A percentile compares a stretch with the other conserved stretches of the same genome.
phyloP scores from a whole-genome alignment of 2,329 filamentous ascomycete genomes.

The Diaporthe citrichinensis region DNA sequence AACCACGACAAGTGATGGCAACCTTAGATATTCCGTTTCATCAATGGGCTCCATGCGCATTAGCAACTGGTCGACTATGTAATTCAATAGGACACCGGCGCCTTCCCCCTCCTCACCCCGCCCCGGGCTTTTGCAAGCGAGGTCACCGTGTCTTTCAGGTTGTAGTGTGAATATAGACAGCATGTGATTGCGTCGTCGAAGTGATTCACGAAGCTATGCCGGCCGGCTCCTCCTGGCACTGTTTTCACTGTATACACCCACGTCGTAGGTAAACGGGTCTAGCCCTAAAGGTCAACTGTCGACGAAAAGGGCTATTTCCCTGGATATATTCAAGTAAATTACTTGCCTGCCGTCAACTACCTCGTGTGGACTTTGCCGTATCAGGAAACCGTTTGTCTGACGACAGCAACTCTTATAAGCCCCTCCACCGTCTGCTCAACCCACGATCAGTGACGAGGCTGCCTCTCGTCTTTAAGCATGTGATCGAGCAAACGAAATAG shows the following conservation, averaged over 20 bases:
- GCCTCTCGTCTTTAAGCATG: neutral
- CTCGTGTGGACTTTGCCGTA: neutral
- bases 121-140: neutral
- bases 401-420: neutral
- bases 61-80: neutral
- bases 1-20: neutral
- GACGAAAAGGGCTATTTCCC: neutral
- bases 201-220: neutral
- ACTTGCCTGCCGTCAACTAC: neutral
- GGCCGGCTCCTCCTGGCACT: neutral
- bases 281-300: neutral
- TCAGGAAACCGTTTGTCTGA: neutral
- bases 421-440: neutral
- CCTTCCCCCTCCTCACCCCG: neutral
- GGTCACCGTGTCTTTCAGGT: neutral
- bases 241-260: neutral
- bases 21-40: neutral
- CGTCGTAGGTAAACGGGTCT: neutral
- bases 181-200: neutral
- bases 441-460: neutral
- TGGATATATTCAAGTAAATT: neutral
- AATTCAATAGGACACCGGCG: neutral
- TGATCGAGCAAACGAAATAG: neutral
- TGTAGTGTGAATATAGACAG: neutral
- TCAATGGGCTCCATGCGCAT: neutral